Conservation (phyloP, 331 rosid species). For the Acacia pycnantha region DNA sequence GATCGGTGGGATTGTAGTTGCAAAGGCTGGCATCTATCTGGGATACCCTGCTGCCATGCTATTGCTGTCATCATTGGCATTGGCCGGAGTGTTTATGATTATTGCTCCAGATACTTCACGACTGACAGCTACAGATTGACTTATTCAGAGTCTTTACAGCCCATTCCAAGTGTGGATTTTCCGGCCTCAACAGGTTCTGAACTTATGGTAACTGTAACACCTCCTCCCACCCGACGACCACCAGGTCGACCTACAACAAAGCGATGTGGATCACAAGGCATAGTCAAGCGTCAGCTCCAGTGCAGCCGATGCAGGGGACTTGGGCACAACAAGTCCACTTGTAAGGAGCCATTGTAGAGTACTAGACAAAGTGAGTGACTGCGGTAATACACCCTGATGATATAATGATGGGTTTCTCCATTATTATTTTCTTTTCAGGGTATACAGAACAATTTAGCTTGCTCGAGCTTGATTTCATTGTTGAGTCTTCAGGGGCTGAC, state of each 20-base stretch:
- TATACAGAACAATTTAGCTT: background rate
- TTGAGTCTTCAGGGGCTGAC: background rate
- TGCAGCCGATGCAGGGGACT: constrained; percentile 91
- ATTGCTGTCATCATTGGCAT: constrained; percentile 63
- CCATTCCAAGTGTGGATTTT: constrained; percentile 44
- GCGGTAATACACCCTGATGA: background rate
- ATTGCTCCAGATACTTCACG: constrained; percentile 80
- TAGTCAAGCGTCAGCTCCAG: constrained; percentile 81
- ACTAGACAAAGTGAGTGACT: constrained; percentile 40
- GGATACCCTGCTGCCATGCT: constrained; percentile 90
- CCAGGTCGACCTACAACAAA: constrained; percentile 87
- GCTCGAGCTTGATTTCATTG: background rate
- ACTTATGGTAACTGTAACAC: constrained; percentile 65
- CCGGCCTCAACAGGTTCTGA: constrained; percentile 50
- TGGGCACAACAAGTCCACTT: constrained; percentile 11
- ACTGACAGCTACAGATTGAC: constrained; percentile 77
- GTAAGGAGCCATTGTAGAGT: constrained; percentile 1
- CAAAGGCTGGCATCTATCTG: constrained; percentile 82
- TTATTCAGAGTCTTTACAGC: constrained; percentile 73
- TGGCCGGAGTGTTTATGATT: constrained; percentile 71
- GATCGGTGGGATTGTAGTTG: constrained; percentile 91
- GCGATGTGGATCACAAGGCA: constrained; percentile 63
- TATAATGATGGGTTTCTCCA: background rate
- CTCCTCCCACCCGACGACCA: constrained; percentile 93
- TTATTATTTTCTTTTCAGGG: background rate